Base-by-base conservation (phyloP, 148 eudicot genomes). In the Spergularia marina region DNA sequence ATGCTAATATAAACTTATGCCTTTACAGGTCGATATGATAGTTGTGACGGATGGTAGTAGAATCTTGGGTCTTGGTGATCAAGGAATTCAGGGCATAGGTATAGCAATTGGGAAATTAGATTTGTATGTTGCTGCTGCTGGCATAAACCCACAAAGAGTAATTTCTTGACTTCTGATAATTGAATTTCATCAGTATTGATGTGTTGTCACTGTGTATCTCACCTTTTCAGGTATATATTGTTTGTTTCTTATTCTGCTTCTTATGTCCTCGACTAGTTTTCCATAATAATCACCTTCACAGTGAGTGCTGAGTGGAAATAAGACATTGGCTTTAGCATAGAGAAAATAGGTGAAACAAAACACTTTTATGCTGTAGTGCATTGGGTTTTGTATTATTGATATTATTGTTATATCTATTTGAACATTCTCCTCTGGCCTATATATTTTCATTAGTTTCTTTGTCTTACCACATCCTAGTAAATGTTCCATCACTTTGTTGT, bases 31-130 rank as follows among this genome's bases (percentile, higher is more conserved):
- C 70, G 98, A 95, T 87, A 95, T 95, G 98, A 95, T 95, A 76
- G 98, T 95, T 63, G 98, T 95, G 11, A 95, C 98, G 36, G 98
- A 95, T 84, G 98, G 98, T 80, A 92, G 98, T 83, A 90, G 98
- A 85, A 95, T 92, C 83, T 80, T 95, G 86, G 98, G 98, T 70
- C 92, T 92, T 72, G 98, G 98, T 78, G 97, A 92, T 83, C 92
- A 86, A 76, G 97, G 97, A 77, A 82, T 95, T 78, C 98, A 95
- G 78, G 98, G 98, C 30, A 88, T 95, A 78, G 98, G 98, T 64
- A 90, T 95, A 70, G 79, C 98, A 71, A 88, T 92, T 75, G 97
- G 97, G 66, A 92, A 95, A 86, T 76, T 95, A 77, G 98, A 95
- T 86, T 78, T 95, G 74, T 95, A 95, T 79, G 98, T 95, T 76